Evolutionary conservation across 306 rosid genomes (phyloP).

Genomic region (Fragaria ananassa): DNA sequence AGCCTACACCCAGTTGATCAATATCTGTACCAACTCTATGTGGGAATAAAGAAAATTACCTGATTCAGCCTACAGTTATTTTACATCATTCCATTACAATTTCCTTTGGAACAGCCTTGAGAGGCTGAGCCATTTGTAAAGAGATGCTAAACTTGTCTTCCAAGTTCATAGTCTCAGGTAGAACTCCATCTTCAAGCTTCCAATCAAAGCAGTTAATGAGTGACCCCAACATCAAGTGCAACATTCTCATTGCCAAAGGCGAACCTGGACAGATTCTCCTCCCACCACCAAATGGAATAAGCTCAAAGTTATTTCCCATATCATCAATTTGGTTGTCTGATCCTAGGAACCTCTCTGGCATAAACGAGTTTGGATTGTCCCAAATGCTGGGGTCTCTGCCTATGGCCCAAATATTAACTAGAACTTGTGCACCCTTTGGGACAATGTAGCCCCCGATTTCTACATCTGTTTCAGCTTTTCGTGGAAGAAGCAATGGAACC

Average conservation of each 20-base stretch:
- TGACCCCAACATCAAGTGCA: constrained; percentile 41
- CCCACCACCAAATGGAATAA: constrained; percentile 40
- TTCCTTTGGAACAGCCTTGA: background rate
- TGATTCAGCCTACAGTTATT: background rate
- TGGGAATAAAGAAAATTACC: background rate
- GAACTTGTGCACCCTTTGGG: constrained; percentile 28
- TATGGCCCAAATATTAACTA: constrained; percentile 30
- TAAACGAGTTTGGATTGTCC: constrained; percentile 20
- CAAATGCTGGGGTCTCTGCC: constrained; percentile 22
- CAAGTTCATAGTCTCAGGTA: constrained; percentile 23
- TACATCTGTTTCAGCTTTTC: constrained; percentile 19
- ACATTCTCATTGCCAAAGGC: constrained; percentile 35
- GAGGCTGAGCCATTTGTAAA: constrained; percentile 29
- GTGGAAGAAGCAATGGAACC: constrained; percentile 15
- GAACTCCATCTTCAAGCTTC: constrained; percentile 32
- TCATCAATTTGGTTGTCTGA: constrained; percentile 7
- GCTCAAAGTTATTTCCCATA: constrained; percentile 28
- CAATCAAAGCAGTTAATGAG: constrained; percentile 38
- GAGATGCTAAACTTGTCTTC: constrained; percentile 23
- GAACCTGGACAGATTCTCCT: constrained; percentile 46
- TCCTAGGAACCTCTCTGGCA: constrained; percentile 30
- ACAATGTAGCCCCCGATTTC: constrained; percentile 15
- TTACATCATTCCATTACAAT: background rate
- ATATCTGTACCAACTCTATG: no score
- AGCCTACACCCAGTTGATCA: no score